Evolutionary conservation across 2,329 filamentous ascomycete species (phyloP).

Genomic region (Fusarium burgessii): DNA sequence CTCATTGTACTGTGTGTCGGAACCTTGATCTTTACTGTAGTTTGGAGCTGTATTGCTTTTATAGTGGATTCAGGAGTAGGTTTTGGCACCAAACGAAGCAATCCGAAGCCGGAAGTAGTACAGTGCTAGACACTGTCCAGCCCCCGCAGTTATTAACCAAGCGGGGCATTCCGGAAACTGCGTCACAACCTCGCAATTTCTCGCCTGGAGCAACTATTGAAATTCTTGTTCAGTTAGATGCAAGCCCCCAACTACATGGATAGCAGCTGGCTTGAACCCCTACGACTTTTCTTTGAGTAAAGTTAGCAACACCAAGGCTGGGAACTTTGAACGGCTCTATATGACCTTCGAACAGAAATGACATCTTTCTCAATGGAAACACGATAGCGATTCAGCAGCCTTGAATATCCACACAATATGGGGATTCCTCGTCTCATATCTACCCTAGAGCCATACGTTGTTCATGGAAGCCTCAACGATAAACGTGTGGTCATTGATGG

Average conservation of each 20-base stretch:
- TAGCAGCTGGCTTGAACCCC: not conserved
- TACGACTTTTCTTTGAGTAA: not conserved
- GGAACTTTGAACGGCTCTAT: not conserved
- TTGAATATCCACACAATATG: conserved; percentile 54
- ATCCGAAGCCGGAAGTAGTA: not conserved
- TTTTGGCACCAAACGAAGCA: not conserved
- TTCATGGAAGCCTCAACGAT: conserved; percentile 55
- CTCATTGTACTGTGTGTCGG: conserved; percentile 26
- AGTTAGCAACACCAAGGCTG: not conserved
- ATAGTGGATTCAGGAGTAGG: not conserved
- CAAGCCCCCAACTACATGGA: not conserved
- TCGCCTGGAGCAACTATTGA: not conserved
- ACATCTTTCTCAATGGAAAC: not conserved
- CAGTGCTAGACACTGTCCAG: conserved; percentile 27
- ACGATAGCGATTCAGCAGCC: not conserved
- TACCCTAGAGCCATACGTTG: conserved; percentile 65
- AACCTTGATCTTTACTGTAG: not conserved
- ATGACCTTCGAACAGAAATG: too few species aligned
- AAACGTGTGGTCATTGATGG: conserved; percentile 75
- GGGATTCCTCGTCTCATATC: conserved; percentile 69
- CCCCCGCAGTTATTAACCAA: conserved; percentile 26
- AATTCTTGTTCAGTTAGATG: not conserved
- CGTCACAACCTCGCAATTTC: conserved; percentile 21
- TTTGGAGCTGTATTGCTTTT: conserved; percentile 1
- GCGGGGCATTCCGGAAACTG: conserved; percentile 43